Conservation (phyloP, 108 stramenopile genomes). For the Cylindrotheca fusiformis region DNA sequence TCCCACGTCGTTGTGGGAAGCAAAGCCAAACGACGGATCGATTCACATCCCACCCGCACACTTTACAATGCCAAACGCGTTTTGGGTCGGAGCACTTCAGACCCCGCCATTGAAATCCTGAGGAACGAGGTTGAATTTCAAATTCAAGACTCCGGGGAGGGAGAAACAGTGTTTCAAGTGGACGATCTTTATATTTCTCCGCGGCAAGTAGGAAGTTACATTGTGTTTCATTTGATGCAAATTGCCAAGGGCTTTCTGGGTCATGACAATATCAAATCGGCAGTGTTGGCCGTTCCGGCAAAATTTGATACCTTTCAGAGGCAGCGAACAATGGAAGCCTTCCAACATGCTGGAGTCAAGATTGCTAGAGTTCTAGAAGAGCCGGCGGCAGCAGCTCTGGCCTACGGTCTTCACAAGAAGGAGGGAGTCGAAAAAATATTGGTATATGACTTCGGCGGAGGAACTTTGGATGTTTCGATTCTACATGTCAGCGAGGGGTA, state of each 20-base stretch:
- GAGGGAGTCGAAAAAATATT: conserved; percentile 92
- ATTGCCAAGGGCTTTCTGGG: conserved; percentile 73
- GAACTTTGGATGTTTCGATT: conserved; percentile 93
- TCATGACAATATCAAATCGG: conserved; percentile 86
- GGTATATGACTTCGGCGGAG: conserved; percentile 98
- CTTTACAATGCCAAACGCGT: conserved; percentile 85
- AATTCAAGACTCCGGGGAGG: conserved; percentile 18
- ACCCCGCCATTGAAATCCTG: conserved; percentile 53
- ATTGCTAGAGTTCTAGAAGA: conserved; percentile 89
- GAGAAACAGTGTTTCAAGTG: conserved; percentile 19
- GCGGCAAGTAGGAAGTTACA: conserved; percentile 69
- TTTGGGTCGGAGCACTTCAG: conserved; percentile 53
- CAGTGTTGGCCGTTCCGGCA: conserved; percentile 96
- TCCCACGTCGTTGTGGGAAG: conserved; percentile 71
- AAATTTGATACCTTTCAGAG: conserved; percentile 90
- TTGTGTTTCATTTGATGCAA: conserved; percentile 72
- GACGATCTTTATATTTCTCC: conserved; percentile 47
- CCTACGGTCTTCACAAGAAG: conserved; percentile 94
- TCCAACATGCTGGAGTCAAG: conserved; percentile 75
- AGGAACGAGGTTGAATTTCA: conserved; percentile 71
- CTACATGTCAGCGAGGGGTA: conserved; percentile 92
- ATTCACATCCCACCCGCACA: conserved; percentile 83
- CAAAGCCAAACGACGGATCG: conserved; percentile 70
- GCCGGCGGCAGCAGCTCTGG: conserved; percentile 95
- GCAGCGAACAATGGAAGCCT: conserved; percentile 75